phyloP scores from a whole-genome alignment of 805 yeast species.

The Wickerhamomyces kurtzmanii region DNA sequence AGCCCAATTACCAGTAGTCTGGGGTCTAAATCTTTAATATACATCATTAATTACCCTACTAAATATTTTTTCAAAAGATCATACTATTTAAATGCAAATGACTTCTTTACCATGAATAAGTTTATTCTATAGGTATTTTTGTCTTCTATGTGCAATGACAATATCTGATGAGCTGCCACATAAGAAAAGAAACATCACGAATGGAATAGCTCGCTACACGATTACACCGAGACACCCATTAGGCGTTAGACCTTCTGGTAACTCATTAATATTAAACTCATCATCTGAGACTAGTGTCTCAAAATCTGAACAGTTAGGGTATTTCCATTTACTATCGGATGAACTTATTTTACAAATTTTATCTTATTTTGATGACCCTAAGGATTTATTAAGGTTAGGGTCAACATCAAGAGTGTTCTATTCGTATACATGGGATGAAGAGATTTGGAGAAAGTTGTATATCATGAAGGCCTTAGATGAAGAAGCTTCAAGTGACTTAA shows the following conservation, averaged over 20 bases:
- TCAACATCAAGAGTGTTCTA: constrained; percentile 58
- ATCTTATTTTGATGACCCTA: constrained; percentile 33
- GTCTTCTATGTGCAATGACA: too few relatives aligned
- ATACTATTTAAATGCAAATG: too few relatives aligned
- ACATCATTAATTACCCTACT: too few relatives aligned
- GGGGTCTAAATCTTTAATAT: too few relatives aligned
- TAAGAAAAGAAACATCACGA: constrained; percentile 12
- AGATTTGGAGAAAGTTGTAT: constrained; percentile 65
- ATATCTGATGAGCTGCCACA: too few relatives aligned
- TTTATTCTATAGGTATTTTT: too few relatives aligned
- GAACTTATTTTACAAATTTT: constrained; percentile 50
- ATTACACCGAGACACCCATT: constrained; percentile 50
- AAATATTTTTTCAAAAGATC: too few relatives aligned
- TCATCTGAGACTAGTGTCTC: constrained; percentile 6
- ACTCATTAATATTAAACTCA: constrained; percentile 31
- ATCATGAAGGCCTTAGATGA: constrained; percentile 16
- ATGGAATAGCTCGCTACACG: constrained; percentile 16
- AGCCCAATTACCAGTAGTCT: too few relatives aligned
- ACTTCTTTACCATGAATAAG: too few relatives aligned
- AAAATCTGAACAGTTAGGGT: constrained; percentile 36
- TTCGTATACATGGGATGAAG: constrained; percentile 70
- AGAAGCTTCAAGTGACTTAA: too few relatives aligned
- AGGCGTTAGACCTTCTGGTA: constrained; percentile 71
- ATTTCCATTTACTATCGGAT: constrained; percentile 44
- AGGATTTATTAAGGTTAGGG: constrained; percentile 41